phyloP scores from a whole-genome alignment of 2,329 filamentous ascomycete species.

The Nemania abortiva region DNA sequence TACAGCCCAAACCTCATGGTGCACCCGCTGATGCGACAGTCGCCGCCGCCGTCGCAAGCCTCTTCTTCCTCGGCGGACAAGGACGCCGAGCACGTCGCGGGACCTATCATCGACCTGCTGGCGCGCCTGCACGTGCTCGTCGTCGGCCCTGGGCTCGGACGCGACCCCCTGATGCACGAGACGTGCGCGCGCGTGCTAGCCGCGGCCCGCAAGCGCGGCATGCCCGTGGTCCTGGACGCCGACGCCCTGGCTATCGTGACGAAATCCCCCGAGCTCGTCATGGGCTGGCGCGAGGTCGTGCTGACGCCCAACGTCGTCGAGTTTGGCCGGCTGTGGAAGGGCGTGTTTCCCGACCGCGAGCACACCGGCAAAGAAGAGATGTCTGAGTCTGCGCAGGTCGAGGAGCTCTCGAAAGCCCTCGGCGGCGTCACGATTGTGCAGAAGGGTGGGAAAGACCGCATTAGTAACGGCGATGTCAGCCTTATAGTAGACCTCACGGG shows the following conservation, averaged over 20 bases:
- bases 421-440: conserved; percentile 92
- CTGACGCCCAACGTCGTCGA: conserved; percentile 96
- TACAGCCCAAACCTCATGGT: conserved; percentile 99
- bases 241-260: conserved; percentile 87
- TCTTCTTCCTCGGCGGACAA: conserved; percentile 66
- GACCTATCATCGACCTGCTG: conserved; percentile 81
- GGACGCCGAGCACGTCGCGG: conserved; percentile 71
- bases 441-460: conserved; percentile 85
- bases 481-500: conserved; percentile 81
- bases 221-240: conserved; percentile 91
- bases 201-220: conserved; percentile 76
- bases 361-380: conserved; percentile 25
- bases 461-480: conserved; percentile 84
- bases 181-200: conserved; percentile 83
- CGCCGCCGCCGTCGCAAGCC: conserved; percentile 59
- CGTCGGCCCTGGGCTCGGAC: conserved; percentile 89
- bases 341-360: conserved; percentile 68
- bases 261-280: conserved; percentile 78
- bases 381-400: conserved; percentile 63
- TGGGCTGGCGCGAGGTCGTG: conserved; percentile 85
- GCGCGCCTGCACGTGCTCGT: conserved; percentile 91
- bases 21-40: conserved; percentile 92
- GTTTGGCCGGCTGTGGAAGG: conserved; percentile 84
- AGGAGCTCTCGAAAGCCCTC: conserved; percentile 77
- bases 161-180: conserved; percentile 89